Base-by-base conservation (phyloP, 192 early-diverging fungal species). In the Linderina pennispora region DNA sequence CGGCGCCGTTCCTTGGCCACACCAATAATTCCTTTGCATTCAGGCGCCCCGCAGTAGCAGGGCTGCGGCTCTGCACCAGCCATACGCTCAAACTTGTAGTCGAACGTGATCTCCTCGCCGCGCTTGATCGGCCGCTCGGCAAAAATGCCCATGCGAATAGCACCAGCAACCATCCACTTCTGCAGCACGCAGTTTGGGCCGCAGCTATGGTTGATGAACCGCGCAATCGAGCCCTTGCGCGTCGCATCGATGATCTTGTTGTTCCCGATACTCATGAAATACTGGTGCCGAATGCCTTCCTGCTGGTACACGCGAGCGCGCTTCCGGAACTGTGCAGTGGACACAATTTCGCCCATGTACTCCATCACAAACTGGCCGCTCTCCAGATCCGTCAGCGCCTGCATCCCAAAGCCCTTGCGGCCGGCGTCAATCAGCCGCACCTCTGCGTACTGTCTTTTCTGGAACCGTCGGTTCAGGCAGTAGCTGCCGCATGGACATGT, bases 141-240 rank as follows among this genome's bases (percentile, higher is more conserved):
- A 50, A 99, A 99, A n/a, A 99, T 94, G 35, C 97, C 97, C 55
- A 99, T 91, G 20, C 97, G 80, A 35, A 89, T 76, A 20, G 81
- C 82, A 8, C 81, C 77, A 8, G 85, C 90, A 23, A 99, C 91
- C 35, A 98, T 84, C 97, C 97, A 99, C 58, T 98, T 99, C 48
- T 95, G 89, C 37, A 92, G 66, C 36, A 83, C 87, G 51, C 92
- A 92, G 62, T 99, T 99, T 16, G 97, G 92, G 21, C 80, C 78
- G 69, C 97, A 99, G 46, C 87, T 90, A 64, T 99, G 97, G 69
- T 99, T 99, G 65, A 99, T 92, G 53, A 98, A 99, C 18, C 97
- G 82, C 18, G 94, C 88, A 22, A 92, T 70, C 46, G 91, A 93
- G 13, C 97, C 97, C 43, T 85, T 89, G 43, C 85, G 80, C 4